phyloP scores from a whole-genome alignment of 768 basidiomycete species.

The Amanita thiersii region DNA sequence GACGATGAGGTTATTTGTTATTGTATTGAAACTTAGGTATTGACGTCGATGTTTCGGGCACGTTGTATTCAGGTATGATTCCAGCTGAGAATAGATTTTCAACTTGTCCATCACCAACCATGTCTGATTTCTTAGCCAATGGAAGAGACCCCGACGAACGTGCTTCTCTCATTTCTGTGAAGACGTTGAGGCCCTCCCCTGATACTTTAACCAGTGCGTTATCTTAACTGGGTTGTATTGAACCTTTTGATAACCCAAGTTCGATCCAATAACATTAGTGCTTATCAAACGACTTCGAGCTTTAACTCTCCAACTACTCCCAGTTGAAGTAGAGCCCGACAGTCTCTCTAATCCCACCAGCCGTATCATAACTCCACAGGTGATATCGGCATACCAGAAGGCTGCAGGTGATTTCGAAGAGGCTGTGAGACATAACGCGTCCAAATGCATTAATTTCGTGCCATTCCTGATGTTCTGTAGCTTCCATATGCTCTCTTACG shows the following conservation, averaged over 20 bases:
- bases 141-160: conserved; percentile 34
- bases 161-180: conserved; percentile 33
- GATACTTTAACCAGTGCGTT: conserved; percentile 69
- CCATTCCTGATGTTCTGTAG: conserved; percentile 24
- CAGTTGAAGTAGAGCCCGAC: conserved; percentile 66
- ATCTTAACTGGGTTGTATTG: not conserved
- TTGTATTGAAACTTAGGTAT: conserved; percentile 5
- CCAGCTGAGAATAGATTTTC: not conserved
- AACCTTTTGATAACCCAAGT: not conserved
- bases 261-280: conserved; percentile 32
- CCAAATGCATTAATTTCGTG: not conserved
- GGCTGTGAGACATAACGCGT: conserved; percentile 49
- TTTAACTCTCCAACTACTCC: conserved; percentile 67
- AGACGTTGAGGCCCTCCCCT: conserved; percentile 50
- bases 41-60: no score
- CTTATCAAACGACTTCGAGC: conserved; percentile 75
- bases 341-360: conserved; percentile 70
- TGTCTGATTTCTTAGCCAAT: conserved; percentile 21
- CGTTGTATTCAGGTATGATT: conserved; percentile 4
- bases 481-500: conserved; percentile 77
- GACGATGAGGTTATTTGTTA: conserved; percentile 18
- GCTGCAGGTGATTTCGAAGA: conserved; percentile 86
- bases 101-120: conserved; percentile 15
- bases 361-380: conserved; percentile 73
- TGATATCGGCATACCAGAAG: conserved; percentile 66